Evolutionary conservation across 2,329 filamentous ascomycete genomes (phyloP).

Genomic region (Raffaelea albimanens): DNA sequence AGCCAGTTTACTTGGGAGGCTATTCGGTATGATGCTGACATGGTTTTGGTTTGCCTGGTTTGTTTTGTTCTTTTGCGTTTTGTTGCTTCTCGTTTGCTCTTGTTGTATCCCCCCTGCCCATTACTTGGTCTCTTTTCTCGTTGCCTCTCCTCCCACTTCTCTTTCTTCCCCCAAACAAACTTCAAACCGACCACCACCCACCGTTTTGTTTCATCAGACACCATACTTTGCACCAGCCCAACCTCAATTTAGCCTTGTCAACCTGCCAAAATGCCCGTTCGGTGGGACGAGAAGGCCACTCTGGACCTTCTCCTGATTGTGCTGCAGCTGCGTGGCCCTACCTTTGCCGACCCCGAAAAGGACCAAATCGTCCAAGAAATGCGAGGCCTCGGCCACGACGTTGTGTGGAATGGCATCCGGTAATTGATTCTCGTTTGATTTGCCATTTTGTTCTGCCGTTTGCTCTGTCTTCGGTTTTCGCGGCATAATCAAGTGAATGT

Average conservation of each 20-base stretch:
- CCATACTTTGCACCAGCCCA: no score
- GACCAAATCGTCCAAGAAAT: slow-evolving; percentile 14
- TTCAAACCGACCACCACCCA: no score
- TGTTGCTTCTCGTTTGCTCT: not conserved
- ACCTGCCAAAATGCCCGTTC: slow-evolving; percentile 16
- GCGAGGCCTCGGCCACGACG: slow-evolving; percentile 15
- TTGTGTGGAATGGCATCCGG: slow-evolving; percentile 27
- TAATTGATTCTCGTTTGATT: slow-evolving; percentile 16
- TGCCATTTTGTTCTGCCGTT: not conserved
- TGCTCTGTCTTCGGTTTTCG: no score
- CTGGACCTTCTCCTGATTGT: slow-evolving; percentile 19
- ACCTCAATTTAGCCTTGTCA: no score
- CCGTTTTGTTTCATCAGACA: no score
- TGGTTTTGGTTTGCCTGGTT: slow-evolving; percentile 2
- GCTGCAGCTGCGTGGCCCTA: slow-evolving; percentile 11
- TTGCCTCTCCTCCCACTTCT: not conserved
- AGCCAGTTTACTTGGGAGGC: slow-evolving; percentile 31
- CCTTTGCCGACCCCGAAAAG: slow-evolving; percentile 17
- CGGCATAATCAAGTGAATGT: no score
- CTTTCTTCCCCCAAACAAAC: not conserved
- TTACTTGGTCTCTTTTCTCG: not conserved
- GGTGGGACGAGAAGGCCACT: slow-evolving; percentile 19
- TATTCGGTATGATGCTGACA: slow-evolving; percentile 29
- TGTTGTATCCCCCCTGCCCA: not conserved
- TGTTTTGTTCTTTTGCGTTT: slow-evolving; percentile 1